phyloP scores from a whole-genome alignment of 176 grass and related monocot genomes.

The Juncus effusus region DNA sequence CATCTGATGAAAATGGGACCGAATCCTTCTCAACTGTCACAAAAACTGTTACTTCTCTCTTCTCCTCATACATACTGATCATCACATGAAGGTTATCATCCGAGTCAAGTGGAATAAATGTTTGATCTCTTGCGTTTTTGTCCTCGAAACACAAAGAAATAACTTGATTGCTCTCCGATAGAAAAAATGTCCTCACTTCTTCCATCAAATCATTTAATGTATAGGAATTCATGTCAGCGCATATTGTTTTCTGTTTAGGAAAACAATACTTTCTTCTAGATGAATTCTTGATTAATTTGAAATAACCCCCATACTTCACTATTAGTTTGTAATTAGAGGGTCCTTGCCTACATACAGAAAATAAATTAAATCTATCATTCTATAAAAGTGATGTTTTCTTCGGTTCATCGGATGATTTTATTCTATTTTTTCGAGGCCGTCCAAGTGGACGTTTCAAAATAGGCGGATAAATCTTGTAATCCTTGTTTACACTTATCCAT shows the following conservation, averaged over 20 bases:
- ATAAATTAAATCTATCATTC: too few relatives aligned
- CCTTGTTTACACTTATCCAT: slow-evolving; percentile 2
- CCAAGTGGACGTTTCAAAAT: neutral
- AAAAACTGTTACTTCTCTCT: slow-evolving; percentile 1
- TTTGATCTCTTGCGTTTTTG: neutral
- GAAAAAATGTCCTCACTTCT: neutral
- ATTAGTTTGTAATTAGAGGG: slow-evolving; percentile 8
- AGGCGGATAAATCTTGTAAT: slow-evolving; percentile 1
- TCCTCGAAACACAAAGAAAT: neutral
- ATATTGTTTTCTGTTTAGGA: slow-evolving; percentile 1
- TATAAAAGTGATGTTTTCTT: neutral
- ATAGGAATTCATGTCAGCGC: neutral
- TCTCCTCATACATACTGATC: neutral
- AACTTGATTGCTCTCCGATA: neutral
- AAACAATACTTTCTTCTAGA: neutral
- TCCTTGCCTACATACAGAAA: neutral
- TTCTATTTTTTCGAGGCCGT: slow-evolving; percentile 6
- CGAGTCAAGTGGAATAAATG: neutral
- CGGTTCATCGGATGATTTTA: neutral
- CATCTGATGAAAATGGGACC: neutral
- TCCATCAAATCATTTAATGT: neutral
- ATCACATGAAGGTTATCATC: neutral
- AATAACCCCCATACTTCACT: slow-evolving; percentile 7
- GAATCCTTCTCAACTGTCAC: neutral
- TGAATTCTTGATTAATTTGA: neutral